phyloP scores from a whole-genome alignment of 2,329 filamentous ascomycete genomes.

The Parafenestella ontariensis region DNA sequence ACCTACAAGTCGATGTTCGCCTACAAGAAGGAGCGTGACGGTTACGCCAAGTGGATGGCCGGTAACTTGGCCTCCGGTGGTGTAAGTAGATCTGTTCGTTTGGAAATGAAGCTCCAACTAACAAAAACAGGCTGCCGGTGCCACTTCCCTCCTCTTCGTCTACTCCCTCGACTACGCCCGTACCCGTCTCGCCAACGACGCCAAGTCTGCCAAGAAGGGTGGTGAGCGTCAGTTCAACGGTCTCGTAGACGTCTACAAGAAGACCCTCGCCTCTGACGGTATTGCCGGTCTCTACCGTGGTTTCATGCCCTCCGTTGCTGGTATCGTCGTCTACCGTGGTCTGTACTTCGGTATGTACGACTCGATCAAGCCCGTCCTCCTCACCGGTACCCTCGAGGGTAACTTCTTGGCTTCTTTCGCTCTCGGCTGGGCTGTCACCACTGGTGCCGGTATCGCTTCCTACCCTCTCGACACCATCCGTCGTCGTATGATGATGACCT shows the following conservation, averaged over 20 bases:
- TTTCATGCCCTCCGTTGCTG: constrained; percentile 98
- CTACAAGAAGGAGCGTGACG: constrained; percentile 99
- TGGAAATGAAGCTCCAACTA: constrained; percentile 4
- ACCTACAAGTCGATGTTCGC: constrained; percentile 99
- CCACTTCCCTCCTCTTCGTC: constrained; percentile 99
- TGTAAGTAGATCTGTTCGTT: constrained; percentile 67
- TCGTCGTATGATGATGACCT: constrained; percentile 99
- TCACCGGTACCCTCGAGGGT: constrained; percentile 88
- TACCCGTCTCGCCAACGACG: constrained; percentile 99
- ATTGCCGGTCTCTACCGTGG: constrained; percentile 99
- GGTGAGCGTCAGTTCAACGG: constrained; percentile 99
- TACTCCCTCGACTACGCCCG: constrained; percentile 99
- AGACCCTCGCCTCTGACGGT: constrained; percentile 99
- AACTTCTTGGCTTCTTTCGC: constrained; percentile 99
- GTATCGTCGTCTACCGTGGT: constrained; percentile 99
- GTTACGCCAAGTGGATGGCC: constrained; percentile 98
- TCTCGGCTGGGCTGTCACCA: constrained; percentile 99
- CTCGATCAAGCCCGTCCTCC: constrained; percentile 98
- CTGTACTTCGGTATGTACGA: constrained; percentile 99
- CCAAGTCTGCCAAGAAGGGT: constrained; percentile 96
- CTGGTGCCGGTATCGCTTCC: constrained; percentile 99
- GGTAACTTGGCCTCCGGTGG: constrained; percentile 99
- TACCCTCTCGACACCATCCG: constrained; percentile 99
- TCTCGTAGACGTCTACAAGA: constrained; percentile 99
- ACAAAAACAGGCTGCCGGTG: constrained; percentile 80